phyloP scores from a whole-genome alignment of 805 yeast genomes.

The Cyberlindnera maclurae region DNA sequence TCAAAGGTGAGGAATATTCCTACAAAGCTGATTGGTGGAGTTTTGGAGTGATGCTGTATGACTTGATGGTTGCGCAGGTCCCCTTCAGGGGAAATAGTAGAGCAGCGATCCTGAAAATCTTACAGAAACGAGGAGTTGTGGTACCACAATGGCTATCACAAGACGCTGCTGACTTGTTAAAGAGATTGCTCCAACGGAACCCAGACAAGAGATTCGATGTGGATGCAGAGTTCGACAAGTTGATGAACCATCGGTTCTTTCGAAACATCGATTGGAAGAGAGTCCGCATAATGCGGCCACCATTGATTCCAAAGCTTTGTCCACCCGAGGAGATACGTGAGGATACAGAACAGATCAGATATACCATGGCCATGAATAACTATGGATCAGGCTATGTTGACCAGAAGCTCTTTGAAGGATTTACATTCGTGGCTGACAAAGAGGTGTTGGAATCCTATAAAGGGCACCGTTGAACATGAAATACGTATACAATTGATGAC shows the following conservation, averaged over 20 bases:
- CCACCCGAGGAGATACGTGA: conserved; percentile 62
- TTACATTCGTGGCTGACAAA: conserved; percentile 37
- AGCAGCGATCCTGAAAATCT: conserved; percentile 60
- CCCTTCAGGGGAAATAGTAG: conserved; percentile 78
- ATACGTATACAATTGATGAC: not conserved
- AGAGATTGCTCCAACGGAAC: conserved; percentile 59
- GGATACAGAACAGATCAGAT: not conserved
- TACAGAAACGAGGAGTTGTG: conserved; percentile 51
- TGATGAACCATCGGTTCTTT: conserved; percentile 66
- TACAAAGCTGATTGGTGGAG: conserved; percentile 91
- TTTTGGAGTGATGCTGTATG: conserved; percentile 71
- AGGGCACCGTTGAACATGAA: too few relatives aligned
- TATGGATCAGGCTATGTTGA: not conserved
- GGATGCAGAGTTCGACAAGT: conserved; percentile 32
- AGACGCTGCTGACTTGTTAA: conserved; percentile 71
- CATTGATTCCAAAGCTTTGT: conserved; percentile 73
- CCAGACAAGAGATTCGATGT: conserved; percentile 59
- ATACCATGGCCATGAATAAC: not conserved
- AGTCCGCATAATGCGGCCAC: conserved; percentile 48
- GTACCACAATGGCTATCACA: conserved; percentile 59
- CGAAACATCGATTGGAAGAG: conserved; percentile 65
- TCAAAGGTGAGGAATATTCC: conserved; percentile 73
- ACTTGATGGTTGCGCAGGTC: conserved; percentile 73
- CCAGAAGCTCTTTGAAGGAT: conserved; percentile 32
- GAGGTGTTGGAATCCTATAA: conserved; percentile 26